Conservation (phyloP, 1,139 yeast species). For the Blastobotrys ciferrii region DNA sequence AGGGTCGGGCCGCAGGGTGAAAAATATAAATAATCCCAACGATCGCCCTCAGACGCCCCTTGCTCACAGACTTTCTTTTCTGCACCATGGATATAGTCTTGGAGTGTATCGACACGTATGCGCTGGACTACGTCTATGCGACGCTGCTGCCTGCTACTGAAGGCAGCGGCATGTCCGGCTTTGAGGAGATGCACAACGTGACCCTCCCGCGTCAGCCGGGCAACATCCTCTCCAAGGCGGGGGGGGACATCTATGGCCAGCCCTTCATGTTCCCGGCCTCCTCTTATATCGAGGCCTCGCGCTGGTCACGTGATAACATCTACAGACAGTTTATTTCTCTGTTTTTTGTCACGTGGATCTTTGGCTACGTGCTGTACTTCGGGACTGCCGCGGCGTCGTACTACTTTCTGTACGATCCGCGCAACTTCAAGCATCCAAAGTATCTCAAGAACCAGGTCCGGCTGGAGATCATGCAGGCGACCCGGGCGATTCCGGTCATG, state of each 20-base stretch:
- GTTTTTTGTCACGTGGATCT: conserved; percentile 68
- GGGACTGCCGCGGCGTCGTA: conserved; percentile 75
- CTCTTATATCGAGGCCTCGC: conserved; percentile 56
- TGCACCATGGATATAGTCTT: conserved; percentile 96
- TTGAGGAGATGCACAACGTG: background rate
- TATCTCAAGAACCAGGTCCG: conserved; percentile 89
- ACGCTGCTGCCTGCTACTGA: conserved; percentile 44
- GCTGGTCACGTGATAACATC: conserved; percentile 67
- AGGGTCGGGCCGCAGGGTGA: too few relatives aligned
- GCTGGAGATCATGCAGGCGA: conserved; percentile 76
- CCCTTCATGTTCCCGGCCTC: conserved; percentile 49
- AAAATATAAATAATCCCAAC: too few relatives aligned
- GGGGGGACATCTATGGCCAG: conserved; percentile 40
- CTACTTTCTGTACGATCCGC: conserved; percentile 74
- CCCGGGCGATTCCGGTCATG: conserved; percentile 84
- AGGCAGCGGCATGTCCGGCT: background rate
- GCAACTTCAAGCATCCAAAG: conserved; percentile 92
- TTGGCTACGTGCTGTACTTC: conserved; percentile 81
- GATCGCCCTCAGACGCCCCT: too few relatives aligned
- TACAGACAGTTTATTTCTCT: conserved; percentile 70
- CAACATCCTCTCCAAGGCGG: background rate
- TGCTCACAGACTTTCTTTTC: too few relatives aligned
- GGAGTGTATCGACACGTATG: conserved; percentile 68
- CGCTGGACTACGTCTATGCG: conserved; percentile 74
- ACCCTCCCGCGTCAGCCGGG: background rate